Evolutionary conservation across 2,329 filamentous ascomycete genomes (phyloP), one percentile per base, ranked within the genome.

Genomic region (Ascochyta koolunga): DNA sequence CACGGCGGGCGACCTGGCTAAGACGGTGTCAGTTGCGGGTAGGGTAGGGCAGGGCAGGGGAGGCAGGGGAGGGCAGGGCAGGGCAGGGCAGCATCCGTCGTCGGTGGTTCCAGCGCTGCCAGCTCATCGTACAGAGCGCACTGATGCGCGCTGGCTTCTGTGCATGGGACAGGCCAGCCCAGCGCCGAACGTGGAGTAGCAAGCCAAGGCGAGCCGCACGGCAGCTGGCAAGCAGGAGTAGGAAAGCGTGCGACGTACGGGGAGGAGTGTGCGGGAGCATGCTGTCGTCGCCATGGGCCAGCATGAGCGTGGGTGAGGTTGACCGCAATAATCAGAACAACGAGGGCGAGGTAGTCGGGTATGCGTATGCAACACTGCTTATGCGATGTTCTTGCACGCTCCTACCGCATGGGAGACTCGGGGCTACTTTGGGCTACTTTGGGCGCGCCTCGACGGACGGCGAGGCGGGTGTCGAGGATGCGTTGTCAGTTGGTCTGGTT

Each of bases 1-100:
- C 58, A 77, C 73, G 65, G 81, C 78, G 56, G 82, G 79, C 56
- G 83, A 83, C 49, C 76, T 74, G 72, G 82, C 83, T 85, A 59
- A 50, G 61, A 50, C 65, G 61, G 40, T 19, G 49, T 68, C 62
- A 64, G 68, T 63, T 25, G 48, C 11, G 15, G 18, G 22, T 7
- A 24, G 22, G 22, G 22, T 24, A 24, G 22, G 22, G 5, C 9
- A 33, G 31, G 31, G 31, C 15, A 33, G 31, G 27, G 1, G 25
- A 25, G 44, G 27, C 32, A 35, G 32, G 35, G 22, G 1, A 21
- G n/a, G 18, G 25, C 2, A 25, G 19, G 18, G 27, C 1, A 33
- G 18, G 27, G 25, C n/a, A 32, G 15, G 16, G 31, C 24, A 25
- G 37, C 29, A 40, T 24, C 24, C 27, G 15, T 13, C 50, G 58